Evolutionary conservation across 148 eudicot species (phyloP), one percentile per base, ranked within the genome.

Genomic region (Rhododendron vialii): DNA sequence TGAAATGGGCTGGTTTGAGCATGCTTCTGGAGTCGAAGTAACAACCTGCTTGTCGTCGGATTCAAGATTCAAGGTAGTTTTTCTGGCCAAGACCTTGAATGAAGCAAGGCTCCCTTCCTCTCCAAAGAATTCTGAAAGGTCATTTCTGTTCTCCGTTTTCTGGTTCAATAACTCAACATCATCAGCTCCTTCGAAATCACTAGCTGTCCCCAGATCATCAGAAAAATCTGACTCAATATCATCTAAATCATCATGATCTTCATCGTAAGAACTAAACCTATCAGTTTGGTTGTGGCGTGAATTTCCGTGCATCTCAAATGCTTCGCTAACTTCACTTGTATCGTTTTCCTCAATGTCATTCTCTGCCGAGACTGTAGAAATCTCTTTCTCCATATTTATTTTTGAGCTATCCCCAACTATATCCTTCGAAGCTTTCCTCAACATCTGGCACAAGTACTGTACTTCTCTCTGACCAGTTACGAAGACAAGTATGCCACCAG

Each of bases 391-490:
- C 57, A 53, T n/a, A 79, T 85, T 86, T 65, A 81, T 73, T 86
- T 83, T 88, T 48, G 81, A 82, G 59, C 69, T 85, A 35, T 83
- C 84, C 35, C 48, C 80, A 81, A 84, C 88, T 86, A 92, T 91
- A 33, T 93, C 92, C 82, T 45, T 88, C 65, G 99, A 97, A 87
- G 98, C 95, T 86, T 91, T 92, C 41, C 93, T 93, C 48, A 97
- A 92, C 90, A 86, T 93, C 80, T 78, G 87, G 83, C 99, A 97
- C 86, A 97, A 89, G 84, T 90, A 88, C 82, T 95, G 98, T 43
- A 95, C 98, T 92, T 97, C 99, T 85, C 94, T 91, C 91, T 93
- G 98, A 78, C 99, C 96, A 51, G 98, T 97, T 63, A 94, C 96
- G 89, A 96, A 97, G 36, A 95, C 95, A 86, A 97, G 98, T 90